Base-by-base conservation (phyloP, 345 rosid species). In the Eucalyptus decipiens region DNA sequence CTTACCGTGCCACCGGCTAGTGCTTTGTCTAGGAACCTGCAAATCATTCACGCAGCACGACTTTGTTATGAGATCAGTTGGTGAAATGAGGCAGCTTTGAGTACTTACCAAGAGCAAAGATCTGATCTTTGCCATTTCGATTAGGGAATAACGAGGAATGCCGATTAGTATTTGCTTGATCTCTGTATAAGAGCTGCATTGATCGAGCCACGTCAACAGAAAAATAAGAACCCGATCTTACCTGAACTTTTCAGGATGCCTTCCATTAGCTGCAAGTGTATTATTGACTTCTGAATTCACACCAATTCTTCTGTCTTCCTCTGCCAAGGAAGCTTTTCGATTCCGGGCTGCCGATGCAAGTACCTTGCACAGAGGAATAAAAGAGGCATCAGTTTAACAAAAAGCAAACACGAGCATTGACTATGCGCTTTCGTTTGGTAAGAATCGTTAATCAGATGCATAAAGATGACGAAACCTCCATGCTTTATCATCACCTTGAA, bases 1-100 rank as follows among this genome's bases (percentile, higher is more conserved):
- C 90, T 89, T 58, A 92, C 81, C 16, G 67, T 91, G 89, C 62
- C 91, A 65, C 92, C 89, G 9, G 88, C 47, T 42, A 87, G 81
- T 24, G 96, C 96, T 90, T 92, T 93, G 87, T 94, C 89, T 40
- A 95, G 87, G 89, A 90, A 90, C 93, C 95, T 95, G 92, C 86
- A 88, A 42, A 76, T 76, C 85, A 76, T 76, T 21, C 8, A 76
- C 30, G 62, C 47, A 40, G 15, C 85, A 21, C 16, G 47, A 23
- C 85, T 76, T 21, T 40, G 85, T 76, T 0, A 76, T 6, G 43
- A 42, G 85, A 76, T 76, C 85, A 76, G 47, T 1, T 40, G 47
- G 28, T 11, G 47, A 76, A 76, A 76, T 76, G 83, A 37, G 45
- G 83, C 47, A 21, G 28, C 45, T 37, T 37, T 76, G 83, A 37